Evolutionary conservation across 306 rosid genomes (phyloP).

Genomic region (Mimosa pudica): DNA sequence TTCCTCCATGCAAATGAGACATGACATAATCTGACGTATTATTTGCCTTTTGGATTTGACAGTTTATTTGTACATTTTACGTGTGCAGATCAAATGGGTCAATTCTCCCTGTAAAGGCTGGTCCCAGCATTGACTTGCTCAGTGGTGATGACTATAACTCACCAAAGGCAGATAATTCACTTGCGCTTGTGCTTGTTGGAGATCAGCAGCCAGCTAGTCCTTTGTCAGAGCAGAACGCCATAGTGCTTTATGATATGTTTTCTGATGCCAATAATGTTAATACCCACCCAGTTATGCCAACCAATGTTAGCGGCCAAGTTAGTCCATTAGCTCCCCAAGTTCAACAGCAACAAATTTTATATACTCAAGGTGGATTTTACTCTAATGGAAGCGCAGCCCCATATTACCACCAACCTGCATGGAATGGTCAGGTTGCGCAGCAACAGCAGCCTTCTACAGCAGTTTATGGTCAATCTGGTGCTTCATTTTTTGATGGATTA

Average conservation of each 20-base stretch:
- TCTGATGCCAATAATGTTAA: constrained; percentile 57
- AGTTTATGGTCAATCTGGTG: constrained; percentile 57
- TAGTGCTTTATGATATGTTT: constrained; percentile 83
- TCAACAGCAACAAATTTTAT: constrained; percentile 59
- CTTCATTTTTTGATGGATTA: constrained; percentile 27
- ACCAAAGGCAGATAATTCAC: constrained; percentile 74
- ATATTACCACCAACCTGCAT: constrained; percentile 58
- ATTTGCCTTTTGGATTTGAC: constrained; percentile 35
- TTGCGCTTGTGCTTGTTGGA: constrained; percentile 90
- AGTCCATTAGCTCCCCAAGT: constrained; percentile 49
- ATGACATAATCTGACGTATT: constrained; percentile 11
- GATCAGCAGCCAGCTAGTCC: constrained; percentile 66
- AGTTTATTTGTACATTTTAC: constrained; percentile 10
- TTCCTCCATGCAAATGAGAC: not conserved
- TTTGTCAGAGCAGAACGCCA: constrained; percentile 73
- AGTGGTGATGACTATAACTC: constrained; percentile 91
- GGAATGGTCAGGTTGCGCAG: constrained; percentile 79
- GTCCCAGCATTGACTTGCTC: constrained; percentile 86
- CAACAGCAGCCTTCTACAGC: constrained; percentile 69
- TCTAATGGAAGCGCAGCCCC: constrained; percentile 58
- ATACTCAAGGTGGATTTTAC: constrained; percentile 64
- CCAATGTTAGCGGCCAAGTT: constrained; percentile 50
- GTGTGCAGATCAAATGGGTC: constrained; percentile 67
- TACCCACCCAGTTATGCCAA: constrained; percentile 48
- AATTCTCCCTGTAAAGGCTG: constrained; percentile 45